Base-by-base conservation (phyloP, 2,329 filamentous ascomycete genomes). In the Xylariomycetidae sp. region DNA sequence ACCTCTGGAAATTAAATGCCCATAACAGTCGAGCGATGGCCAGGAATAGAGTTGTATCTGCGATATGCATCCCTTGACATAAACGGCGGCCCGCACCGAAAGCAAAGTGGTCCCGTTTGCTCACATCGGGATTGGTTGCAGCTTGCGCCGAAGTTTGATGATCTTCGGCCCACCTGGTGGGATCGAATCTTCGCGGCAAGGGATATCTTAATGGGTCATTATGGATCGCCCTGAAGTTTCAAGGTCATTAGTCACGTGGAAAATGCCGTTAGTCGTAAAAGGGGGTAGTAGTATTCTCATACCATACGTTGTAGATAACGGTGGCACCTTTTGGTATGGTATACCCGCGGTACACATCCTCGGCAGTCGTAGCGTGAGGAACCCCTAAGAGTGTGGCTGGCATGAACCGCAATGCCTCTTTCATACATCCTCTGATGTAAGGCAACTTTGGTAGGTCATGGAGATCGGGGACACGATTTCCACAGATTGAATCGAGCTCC, bases 391-490 rank as follows among this genome's bases (percentile, higher is more conserved):
- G 54, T 0, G 46, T 45, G 0, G 58, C 56, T 0, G 67, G 63
- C 47, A 66, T 62, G 66, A 67, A 71, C 3, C 69, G 57, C 25
- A 67, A 39, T 4, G 46, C 53, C 40, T 74, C 69, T 29, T 72
- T 70, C 30, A 70, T 54, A 12, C 61, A 54, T 15, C 56, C 59
- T 10, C 59, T 50, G 9, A 70, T 55, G 38, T 74, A 75, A 0
- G 66, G 69, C 5, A 74, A 51, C 3, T 58, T 48, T 2, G 50
- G 41, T 15, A 61, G 54, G 37, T 74, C 69, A 0, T 58, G 44
- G 35, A 65, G 58, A 2, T 45, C 52, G 0, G 70, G 70, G 3
- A 69, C 39, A 3, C 69, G 55, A 6, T 60, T 50, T 3, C 69
- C 67, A 9, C 69, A 52, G 0, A 71, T 56, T 0, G 48, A 27